Conservation (phyloP, 2,329 filamentous ascomycete species). For the Colletotrichum sp. region DNA sequence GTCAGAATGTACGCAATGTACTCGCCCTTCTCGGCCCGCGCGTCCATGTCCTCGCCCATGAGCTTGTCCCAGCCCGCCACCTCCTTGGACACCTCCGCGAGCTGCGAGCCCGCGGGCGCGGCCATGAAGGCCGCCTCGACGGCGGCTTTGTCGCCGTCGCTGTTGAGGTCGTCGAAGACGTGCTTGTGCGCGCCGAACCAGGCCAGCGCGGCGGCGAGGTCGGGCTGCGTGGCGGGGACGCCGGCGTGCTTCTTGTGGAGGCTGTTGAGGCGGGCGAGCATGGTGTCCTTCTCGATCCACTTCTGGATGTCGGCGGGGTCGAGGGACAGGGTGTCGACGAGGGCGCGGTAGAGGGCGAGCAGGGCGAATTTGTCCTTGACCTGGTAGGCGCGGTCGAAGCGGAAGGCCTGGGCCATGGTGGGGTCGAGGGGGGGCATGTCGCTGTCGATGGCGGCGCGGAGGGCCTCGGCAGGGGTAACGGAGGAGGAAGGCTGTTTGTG, state of each 20-base stretch:
- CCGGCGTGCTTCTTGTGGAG: neutral
- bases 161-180: neutral
- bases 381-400: neutral
- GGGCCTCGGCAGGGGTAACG: neutral
- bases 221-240: neutral
- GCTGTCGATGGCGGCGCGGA: neutral
- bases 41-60: neutral
- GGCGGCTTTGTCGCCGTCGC: neutral
- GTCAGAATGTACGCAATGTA: neutral
- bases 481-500: neutral
- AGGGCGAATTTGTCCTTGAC: neutral
- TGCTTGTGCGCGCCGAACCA: neutral
- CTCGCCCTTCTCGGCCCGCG: neutral
- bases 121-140: neutral
- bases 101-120: neutral
- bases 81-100: neutral
- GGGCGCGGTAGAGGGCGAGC: neutral
- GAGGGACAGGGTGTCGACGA: neutral
- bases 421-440: neutral
- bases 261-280: neutral
- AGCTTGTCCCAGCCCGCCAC: neutral
- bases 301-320: neutral
- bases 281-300: neutral
- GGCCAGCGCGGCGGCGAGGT: neutral
- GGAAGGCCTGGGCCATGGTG: neutral